phyloP scores from a whole-genome alignment of 2,329 filamentous ascomycete species.

The Colletotrichum endophyticum region DNA sequence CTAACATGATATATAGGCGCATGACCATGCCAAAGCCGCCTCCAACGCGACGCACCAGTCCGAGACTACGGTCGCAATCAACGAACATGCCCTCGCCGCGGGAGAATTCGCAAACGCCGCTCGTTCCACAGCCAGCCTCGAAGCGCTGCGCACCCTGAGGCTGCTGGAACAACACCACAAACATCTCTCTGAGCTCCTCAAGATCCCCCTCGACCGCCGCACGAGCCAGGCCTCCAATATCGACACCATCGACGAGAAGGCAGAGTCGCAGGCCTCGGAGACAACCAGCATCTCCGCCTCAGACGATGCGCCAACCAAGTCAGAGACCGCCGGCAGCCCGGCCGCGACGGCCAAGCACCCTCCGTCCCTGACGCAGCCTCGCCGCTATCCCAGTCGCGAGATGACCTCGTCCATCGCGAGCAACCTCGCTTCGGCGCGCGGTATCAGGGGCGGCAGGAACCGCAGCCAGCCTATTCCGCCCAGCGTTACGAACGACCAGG shows the following conservation, averaged over 20 bases:
- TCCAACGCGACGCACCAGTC: constrained; percentile 75
- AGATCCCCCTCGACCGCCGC: constrained; percentile 66
- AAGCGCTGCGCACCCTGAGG: constrained; percentile 83
- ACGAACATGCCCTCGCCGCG: constrained; percentile 87
- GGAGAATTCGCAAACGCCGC: constrained; percentile 86
- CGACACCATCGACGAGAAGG: constrained; percentile 43
- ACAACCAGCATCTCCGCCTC: not conserved
- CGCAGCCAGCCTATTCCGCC: constrained; percentile 73
- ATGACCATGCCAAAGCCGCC: constrained; percentile 87
- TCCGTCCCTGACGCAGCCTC: constrained; percentile 43
- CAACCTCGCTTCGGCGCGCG: constrained; percentile 84
- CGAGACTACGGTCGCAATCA: constrained; percentile 81
- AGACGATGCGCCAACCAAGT: constrained; percentile 23
- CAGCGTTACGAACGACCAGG: constrained; percentile 75
- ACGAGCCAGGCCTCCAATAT: constrained; percentile 35
- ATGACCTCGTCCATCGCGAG: constrained; percentile 84
- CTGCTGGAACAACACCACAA: constrained; percentile 89
- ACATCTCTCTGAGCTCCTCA: constrained; percentile 81
- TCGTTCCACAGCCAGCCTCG: constrained; percentile 67
- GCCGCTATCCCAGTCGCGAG: constrained; percentile 66
- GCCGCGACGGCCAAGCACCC: constrained; percentile 27
- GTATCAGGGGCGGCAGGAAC: constrained; percentile 68
- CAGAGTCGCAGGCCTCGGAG: constrained; percentile 21
- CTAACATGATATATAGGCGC: constrained; percentile 61
- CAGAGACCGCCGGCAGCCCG: constrained; percentile 22